Base-by-base conservation (phyloP, 768 basidiomycete genomes). In the Rhodocollybia butyracea region DNA sequence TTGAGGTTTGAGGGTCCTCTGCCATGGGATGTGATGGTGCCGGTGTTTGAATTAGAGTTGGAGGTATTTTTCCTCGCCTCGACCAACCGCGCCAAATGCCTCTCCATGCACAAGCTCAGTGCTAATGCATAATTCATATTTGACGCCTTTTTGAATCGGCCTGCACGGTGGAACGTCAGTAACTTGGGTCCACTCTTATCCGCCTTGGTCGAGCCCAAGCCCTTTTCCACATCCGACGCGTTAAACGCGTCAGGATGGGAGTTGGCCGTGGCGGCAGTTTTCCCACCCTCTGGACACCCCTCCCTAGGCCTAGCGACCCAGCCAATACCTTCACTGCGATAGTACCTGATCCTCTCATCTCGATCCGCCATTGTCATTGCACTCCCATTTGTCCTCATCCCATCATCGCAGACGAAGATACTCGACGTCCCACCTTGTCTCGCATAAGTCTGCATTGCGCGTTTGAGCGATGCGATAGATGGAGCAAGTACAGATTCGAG, bases 131-230 rank as follows among this genome's bases (percentile, higher is more conserved):
- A 93, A 66, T 95, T 96, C 87, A 95, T 86, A 70, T 96, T 96
- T 15, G 85, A 86, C 1, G 92, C 92, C 71, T 96, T 96, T 77
- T 96, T 96, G 79, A 96, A 96, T 21, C 92, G 80, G 30, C 94
- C 93, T 3, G 87, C 85, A 38, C 79, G 84, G 75, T 69, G 81
- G 72, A 79, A 86, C 21, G 30, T 26, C 38, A 40, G 46, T 3
- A 39, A 50, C n/a, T 32, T 45, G 11, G 41, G 13, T 15, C 39
- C 31, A 26, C 42, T 53, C 22, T 53, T 53, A 22, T 53, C 42
- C 17, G 51, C 11, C 11, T n/a, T n/a, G n/a, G n/a, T n/a, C n/a
- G n/a, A n/a, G n/a, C 34, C 31, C 19, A 39, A 12, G 22, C 39
- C 51, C 41, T 51, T 48, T 15, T 55, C 54, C 32, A 36, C 19